Evolutionary conservation across 139 green algal species (phyloP), one percentile per base, ranked within the genome.

Genomic region (Penium margaritaceum): DNA sequence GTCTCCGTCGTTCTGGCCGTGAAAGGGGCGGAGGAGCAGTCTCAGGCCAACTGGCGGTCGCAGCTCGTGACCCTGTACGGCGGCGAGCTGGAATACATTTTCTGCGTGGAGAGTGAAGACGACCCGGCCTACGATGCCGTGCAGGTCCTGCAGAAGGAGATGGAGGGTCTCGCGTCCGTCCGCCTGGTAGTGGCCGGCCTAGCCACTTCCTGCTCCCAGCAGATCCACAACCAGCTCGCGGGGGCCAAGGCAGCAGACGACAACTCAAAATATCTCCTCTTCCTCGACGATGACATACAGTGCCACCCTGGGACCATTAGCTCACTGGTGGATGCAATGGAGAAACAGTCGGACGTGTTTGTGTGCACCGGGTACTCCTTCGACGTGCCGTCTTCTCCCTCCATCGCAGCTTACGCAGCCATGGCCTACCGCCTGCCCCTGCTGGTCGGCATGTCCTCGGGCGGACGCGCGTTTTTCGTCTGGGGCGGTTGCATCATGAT

Each of bases 401-500:
- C 30, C 32, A 19, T 71, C 29, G 33, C 63, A 15, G 63, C 63
- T 17, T 71, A 71, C 24, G 63, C 63, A 15, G 63, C 63, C 17
- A 78, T 78, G 70, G 70, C 57, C n/a, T 72, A 78, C 57, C 70
- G 55, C 32, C 60, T 78, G 69, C 69, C 69, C 9, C 69, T 76
- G 38, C 36, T 76, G 21, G 51, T 76, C 39, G 69, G 69, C 36
- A 75, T 76, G 17, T 76, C 69, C 1, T 60, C 69, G 5, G 72
- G 72, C 32, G 67, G 55, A 3, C 53, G 24, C 34, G 43, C 68
- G 39, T 47, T 38, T 3, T 96, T 96, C 83, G 90, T 96, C 32
- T 96, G 91, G 89, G 90, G 91, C 41, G 91, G 91, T 21, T 95
- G 88, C 85, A 92, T 95, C 87, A 54, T 95, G 73, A 76, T 96